phyloP scores from a whole-genome alignment of 2,329 filamentous ascomycete species.

The Cercospora zeina region DNA sequence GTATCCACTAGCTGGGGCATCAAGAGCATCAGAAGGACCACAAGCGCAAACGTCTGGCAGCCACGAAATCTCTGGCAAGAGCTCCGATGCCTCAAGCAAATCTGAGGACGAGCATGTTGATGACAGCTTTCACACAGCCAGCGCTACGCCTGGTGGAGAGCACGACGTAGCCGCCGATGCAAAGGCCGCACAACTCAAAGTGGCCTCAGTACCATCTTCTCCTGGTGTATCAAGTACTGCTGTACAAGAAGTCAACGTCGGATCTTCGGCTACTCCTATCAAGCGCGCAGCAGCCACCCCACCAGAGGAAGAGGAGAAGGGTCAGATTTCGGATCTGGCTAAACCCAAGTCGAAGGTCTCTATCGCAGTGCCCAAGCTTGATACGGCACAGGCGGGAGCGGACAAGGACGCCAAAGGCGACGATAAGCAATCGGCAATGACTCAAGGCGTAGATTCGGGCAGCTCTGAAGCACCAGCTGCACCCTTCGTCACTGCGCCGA shows the following conservation, averaged over 20 bases:
- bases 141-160: constrained; percentile 28
- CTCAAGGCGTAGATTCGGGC: constrained; percentile 25
- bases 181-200: neutral
- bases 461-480: constrained; percentile 23
- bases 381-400: constrained; percentile 4
- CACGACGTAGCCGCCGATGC: neutral
- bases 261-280: neutral
- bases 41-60: neutral
- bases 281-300: neutral
- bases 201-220: neutral
- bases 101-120: constrained; percentile 33
- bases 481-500: constrained; percentile 32
- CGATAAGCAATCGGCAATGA: neutral
- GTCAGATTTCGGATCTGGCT: constrained; percentile 18
- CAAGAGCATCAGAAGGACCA: constrained; percentile 8
- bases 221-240: neutral
- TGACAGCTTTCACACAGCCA: constrained; percentile 41
- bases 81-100: constrained; percentile 15
- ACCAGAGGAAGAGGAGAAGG: constrained; percentile 21
- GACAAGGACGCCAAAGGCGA: neutral
- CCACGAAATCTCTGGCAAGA: neutral
- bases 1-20: neutral
- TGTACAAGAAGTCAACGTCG: neutral
- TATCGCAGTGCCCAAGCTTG: constrained; percentile 15
- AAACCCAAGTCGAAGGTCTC: constrained; percentile 18